Evolutionary conservation across 352 stramenopile species (phyloP).

Genomic region (Phytopythium boreale): DNA sequence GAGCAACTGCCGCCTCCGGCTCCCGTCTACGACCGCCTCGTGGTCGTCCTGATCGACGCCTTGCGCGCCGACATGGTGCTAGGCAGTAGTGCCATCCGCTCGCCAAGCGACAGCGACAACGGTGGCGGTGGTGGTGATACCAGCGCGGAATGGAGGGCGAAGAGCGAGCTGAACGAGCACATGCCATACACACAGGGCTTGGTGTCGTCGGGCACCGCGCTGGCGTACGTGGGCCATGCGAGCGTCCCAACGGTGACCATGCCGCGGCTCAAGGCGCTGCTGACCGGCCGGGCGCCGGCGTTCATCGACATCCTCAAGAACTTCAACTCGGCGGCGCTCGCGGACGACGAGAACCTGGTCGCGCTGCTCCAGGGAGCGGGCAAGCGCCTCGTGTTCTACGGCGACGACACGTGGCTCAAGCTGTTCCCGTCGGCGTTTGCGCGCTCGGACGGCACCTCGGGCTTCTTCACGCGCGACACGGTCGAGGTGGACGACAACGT

Average conservation of each 20-base stretch:
- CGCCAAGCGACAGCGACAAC: not conserved
- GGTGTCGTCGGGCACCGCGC: conserved; percentile 39
- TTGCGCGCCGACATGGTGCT: conserved; percentile 88
- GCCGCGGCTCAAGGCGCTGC: conserved; percentile 83
- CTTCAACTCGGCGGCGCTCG: conserved; percentile 84
- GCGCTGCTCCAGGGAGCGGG: conserved; percentile 41
- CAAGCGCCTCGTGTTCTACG: conserved; percentile 81
- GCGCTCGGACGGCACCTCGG: conserved; percentile 75
- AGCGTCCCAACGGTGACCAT: conserved; percentile 89
- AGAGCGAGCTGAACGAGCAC: conserved; percentile 51
- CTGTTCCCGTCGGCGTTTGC: conserved; percentile 74
- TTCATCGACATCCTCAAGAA: conserved; percentile 92
- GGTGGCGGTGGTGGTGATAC: not conserved
- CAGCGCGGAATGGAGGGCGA: not conserved
- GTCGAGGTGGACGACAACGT: conserved; percentile 87
- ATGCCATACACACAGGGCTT: conserved; percentile 69
- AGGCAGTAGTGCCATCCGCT: conserved; percentile 50
- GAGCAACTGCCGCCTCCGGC: conserved; percentile 3
- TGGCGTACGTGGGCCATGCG: conserved; percentile 76
- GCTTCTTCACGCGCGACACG: conserved; percentile 88
- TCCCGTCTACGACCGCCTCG: conserved; percentile 64
- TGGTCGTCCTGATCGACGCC: conserved; percentile 87
- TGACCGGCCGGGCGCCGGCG: conserved; percentile 78
- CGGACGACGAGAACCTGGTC: conserved; percentile 67
- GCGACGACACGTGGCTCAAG: conserved; percentile 90